Evolutionary conservation across 2,329 filamentous ascomycete species (phyloP).

Genomic region (Ophiostoma sp.): DNA sequence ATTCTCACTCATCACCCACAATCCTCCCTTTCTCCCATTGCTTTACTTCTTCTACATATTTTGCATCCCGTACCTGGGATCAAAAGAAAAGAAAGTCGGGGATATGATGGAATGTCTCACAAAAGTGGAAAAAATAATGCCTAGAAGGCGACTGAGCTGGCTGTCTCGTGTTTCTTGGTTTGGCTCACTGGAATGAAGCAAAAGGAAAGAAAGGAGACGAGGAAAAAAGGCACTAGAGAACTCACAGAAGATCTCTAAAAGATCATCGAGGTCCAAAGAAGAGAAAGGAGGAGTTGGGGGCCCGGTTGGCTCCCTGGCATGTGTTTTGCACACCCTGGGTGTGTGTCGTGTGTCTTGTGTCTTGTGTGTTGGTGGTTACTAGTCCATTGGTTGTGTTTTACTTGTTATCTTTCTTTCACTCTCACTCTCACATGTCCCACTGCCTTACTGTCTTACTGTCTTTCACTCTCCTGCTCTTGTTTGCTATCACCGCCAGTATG

Average conservation of each 20-base stretch:
- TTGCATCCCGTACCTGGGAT: no score
- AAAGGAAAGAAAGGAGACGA: conserved; percentile 11
- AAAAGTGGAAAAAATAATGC: no score
- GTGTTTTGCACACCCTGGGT: conserved; percentile 4
- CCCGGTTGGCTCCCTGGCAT: neutral
- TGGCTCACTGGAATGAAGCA: neutral
- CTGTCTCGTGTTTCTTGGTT: neutral
- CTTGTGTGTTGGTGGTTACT: neutral
- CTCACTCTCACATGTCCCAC: neutral
- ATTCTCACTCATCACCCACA: no score
- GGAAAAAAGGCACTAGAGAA: neutral
- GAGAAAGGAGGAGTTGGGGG: no score
- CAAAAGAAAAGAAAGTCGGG: no score
- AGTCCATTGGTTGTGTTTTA: neutral
- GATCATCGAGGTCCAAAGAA: neutral
- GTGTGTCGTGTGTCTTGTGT: neutral
- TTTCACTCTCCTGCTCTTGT: neutral
- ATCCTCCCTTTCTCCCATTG: no score
- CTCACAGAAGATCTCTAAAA: neutral
- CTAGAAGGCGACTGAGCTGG: no score
- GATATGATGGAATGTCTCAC: neutral
- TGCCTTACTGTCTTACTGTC: neutral
- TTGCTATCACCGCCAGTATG: neutral
- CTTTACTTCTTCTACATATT: no score
- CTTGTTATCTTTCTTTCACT: neutral